A percentile compares a stretch with the other conserved stretches of the same genome.
Conservation (phyloP, 805 yeast species). For the Groenewaldozyma tartarivorans region DNA sequence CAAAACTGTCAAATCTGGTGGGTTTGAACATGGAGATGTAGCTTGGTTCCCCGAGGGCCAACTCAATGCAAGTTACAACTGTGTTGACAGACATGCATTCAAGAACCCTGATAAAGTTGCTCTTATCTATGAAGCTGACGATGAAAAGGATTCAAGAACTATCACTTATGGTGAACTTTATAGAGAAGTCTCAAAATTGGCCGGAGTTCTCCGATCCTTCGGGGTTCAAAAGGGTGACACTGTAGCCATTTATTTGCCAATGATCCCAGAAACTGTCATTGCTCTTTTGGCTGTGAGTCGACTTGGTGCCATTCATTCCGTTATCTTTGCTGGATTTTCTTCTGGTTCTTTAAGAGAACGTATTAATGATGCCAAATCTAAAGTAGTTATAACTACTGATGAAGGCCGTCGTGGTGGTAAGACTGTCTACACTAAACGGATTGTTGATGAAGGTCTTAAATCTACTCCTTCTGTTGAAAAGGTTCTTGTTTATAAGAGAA, state of each 20-base stretch:
- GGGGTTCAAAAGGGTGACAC: conserved; percentile 94
- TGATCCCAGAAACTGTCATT: conserved; percentile 94
- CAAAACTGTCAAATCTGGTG: conserved; percentile 50
- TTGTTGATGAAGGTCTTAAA: conserved; percentile 88
- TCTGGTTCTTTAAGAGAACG: conserved; percentile 90
- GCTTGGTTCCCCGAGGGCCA: conserved; percentile 95
- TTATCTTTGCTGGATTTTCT: conserved; percentile 93
- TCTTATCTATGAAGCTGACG: conserved; percentile 86
- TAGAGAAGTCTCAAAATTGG: conserved; percentile 74
- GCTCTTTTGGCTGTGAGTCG: conserved; percentile 91
- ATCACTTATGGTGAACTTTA: conserved; percentile 83
- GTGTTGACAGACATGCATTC: conserved; percentile 93
- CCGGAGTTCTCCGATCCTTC: conserved; percentile 70
- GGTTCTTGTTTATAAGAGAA: conserved; percentile 81
- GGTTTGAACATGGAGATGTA: conserved; percentile 63
- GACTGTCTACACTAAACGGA: conserved; percentile 81
- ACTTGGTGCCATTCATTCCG: conserved; percentile 93
- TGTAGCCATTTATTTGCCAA: conserved; percentile 92
- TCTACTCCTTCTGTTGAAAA: conserved; percentile 62
- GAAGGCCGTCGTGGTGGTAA: conserved; percentile 96
- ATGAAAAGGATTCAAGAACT: conserved; percentile 58
- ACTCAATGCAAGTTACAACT: conserved; percentile 85
- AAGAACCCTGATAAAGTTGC: conserved; percentile 68
- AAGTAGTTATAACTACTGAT: conserved; percentile 86
- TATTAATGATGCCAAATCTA: conserved; percentile 76